A percentile compares a stretch with the other conserved stretches of the same genome.
These are phyloP conservation scores for Lyophyllum atratum DNA, from an alignment of 768 basidiomycete genomes.

Conservation along the genomic window DNA sequence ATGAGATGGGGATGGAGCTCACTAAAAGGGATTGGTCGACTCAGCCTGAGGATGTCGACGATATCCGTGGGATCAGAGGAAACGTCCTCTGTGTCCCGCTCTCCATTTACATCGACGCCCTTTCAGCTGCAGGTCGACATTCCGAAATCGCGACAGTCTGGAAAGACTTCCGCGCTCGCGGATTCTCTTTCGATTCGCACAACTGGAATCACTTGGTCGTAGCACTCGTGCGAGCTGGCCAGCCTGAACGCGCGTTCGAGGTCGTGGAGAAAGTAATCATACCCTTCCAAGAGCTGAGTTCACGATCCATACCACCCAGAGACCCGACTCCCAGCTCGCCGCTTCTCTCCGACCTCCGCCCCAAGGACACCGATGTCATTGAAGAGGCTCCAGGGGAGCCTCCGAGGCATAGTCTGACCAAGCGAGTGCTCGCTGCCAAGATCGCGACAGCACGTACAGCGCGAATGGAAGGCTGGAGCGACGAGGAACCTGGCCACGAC, in stretches of 20 bases:
- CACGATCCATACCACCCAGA: slow-evolving; percentile 23
- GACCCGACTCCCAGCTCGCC: slow-evolving; percentile 39
- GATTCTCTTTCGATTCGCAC: slow-evolving; percentile 81
- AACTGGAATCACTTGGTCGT: slow-evolving; percentile 90
- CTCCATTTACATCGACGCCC: slow-evolving; percentile 77
- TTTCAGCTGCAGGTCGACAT: slow-evolving; percentile 67
- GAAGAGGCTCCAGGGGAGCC: slow-evolving; percentile 27
- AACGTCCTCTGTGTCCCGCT: slow-evolving; percentile 75
- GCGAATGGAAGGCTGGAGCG: slow-evolving; percentile 14
- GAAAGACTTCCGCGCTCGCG: slow-evolving; percentile 58
- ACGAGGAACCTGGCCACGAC: slow-evolving; percentile 36
- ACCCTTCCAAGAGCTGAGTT: slow-evolving; percentile 45
- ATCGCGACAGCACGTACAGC: slow-evolving; percentile 13
- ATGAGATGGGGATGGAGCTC: slow-evolving; percentile 53
- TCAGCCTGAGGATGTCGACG: slow-evolving; percentile 21
- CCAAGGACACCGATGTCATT: slow-evolving; percentile 2
- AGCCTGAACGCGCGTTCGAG: slow-evolving; percentile 82
- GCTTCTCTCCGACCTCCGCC: slow-evolving; percentile 36
- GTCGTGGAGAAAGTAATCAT: slow-evolving; percentile 78
- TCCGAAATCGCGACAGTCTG: slow-evolving; percentile 64
- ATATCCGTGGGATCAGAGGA: slow-evolving; percentile 28
- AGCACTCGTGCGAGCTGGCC: slow-evolving; percentile 77
- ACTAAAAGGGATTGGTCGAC: slow-evolving; percentile 36
- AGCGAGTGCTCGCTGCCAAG: slow-evolving; percentile 25
- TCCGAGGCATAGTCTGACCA: slow-evolving; percentile 27